Base-by-base conservation (phyloP, 345 rosid species). In the Eucalyptus pauciflora region DNA sequence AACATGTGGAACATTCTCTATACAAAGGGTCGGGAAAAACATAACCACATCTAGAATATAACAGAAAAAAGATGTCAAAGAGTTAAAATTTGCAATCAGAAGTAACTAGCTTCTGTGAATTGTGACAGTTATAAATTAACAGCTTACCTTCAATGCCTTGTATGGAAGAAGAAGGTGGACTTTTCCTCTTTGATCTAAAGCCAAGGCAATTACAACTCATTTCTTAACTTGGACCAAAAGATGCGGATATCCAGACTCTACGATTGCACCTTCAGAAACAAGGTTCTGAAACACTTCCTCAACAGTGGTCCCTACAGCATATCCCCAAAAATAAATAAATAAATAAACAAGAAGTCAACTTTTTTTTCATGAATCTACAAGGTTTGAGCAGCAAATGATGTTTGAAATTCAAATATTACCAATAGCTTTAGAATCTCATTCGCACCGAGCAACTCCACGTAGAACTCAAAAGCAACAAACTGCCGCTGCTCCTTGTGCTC, bases 181-280 rank as follows among this genome's bases (percentile, higher is more conserved):
- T 49, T 60, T 67, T 81, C 64, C 64, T 48, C 79, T 80, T 48
- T 10, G 89, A 87, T 3, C 67, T 50, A 25, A 62, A 87, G 83
- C 91, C 52, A 67, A 87, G 51, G 91, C 91, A 87, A 37, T 29
- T 43, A 22, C 79, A 89, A 54, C 87, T 83, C 91, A 89, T 88
- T 67, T 52, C 86, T 46, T 69, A 67, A 52, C 60, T 86, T 52
- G 86, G 31, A 49, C 37, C n/a, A 45, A 88, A 88, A 13, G 86
- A 43, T 45, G 52, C 81, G 17, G 45, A 33, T 33, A 69, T 69
- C 81, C 81, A 69, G 81, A 69, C 81, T 69, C 81, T 18, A 33
- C 20, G 81, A 33, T 69, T 33, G 45, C 81, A 69, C 45, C 81
- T 33, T 69, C 45, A 69, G 81, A 69, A 69, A 69, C 45, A 33